Percentiles rank a stretch among this genome's conserved stretches.
Conservation (phyloP, 345 rosid species). For the Lumnitzera racemosa region DNA sequence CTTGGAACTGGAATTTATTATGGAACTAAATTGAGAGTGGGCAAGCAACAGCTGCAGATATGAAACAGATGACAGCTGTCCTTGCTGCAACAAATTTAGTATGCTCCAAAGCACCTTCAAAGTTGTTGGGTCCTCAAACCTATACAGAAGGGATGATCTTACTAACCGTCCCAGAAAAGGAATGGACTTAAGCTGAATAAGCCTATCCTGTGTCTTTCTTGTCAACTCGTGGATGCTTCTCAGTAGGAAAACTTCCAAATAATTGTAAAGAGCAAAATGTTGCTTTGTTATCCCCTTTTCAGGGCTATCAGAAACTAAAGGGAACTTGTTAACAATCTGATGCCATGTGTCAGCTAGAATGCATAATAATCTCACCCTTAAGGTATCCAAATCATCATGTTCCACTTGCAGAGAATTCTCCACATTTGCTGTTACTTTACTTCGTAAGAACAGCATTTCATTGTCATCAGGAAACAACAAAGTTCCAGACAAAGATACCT, state of each 20-base stretch:
- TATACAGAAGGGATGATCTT: slow-evolving; percentile 56
- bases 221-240: slow-evolving; percentile 47
- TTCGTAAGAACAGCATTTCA: slow-evolving; percentile 14
- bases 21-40: slow-evolving; percentile 71
- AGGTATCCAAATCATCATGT: slow-evolving; percentile 24
- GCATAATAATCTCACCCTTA: slow-evolving; percentile 41
- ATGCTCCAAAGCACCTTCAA: slow-evolving; percentile 44
- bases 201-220: slow-evolving; percentile 37
- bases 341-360: slow-evolving; percentile 59
- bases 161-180: slow-evolving; percentile 64
- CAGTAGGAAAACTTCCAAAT: slow-evolving; percentile 55
- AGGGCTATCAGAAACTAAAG: slow-evolving; percentile 19
- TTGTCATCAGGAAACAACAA: slow-evolving; percentile 47
- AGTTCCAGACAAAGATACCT: slow-evolving; percentile 46
- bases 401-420: slow-evolving; percentile 17
- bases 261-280: slow-evolving; percentile 38
- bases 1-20: slow-evolving; percentile 35
- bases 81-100: slow-evolving; percentile 44
- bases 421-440: slow-evolving; percentile 22
- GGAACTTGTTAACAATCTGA: slow-evolving; percentile 44
- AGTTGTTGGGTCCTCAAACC: slow-evolving; percentile 69
- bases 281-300: slow-evolving; percentile 16
- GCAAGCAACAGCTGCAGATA: slow-evolving; percentile 68
- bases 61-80: slow-evolving; percentile 35
- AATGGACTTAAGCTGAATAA: slow-evolving; percentile 45